Conservation (phyloP, 2,329 filamentous ascomycete species). For the Colletotrichum sp. region DNA sequence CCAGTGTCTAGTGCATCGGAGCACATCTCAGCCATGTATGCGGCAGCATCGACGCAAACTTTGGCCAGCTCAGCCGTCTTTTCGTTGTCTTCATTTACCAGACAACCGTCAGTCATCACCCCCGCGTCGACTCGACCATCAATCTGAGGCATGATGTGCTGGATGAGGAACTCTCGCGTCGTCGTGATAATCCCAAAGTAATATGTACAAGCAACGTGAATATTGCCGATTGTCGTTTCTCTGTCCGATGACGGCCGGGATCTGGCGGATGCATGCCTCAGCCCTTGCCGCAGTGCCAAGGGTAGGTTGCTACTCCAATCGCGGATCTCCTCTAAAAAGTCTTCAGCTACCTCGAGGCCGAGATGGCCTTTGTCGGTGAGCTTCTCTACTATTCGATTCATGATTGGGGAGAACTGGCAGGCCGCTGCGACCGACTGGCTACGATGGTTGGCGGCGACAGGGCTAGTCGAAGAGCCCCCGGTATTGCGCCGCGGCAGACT, state of each 20-base stretch:
- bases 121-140: constrained; percentile 18
- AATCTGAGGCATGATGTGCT: constrained; percentile 45
- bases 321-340: constrained; percentile 45
- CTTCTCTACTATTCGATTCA: constrained; percentile 47
- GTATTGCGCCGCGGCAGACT: constrained; percentile 30
- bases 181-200: constrained; percentile 64
- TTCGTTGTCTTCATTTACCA: background rate
- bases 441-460: constrained; percentile 24
- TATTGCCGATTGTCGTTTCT: constrained; percentile 49
- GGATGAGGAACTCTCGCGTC: constrained; percentile 60
- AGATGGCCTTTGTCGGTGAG: constrained; percentile 44
- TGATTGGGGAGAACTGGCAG: constrained; percentile 45
- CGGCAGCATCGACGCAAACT: constrained; percentile 60
- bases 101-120: constrained; percentile 25
- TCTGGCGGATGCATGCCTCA: constrained; percentile 19
- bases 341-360: constrained; percentile 38
- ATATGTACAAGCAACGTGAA: constrained; percentile 62
- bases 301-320: constrained; percentile 52
- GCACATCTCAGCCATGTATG: constrained; percentile 61
- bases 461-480: constrained; percentile 24
- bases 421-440: constrained; percentile 38
- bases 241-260: background rate
- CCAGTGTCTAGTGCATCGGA: constrained; percentile 49
- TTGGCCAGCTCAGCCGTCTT: constrained; percentile 42
- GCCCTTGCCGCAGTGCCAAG: constrained; percentile 29